Conservation (phyloP, 2,329 filamentous ascomycete species). For the Coleophoma cylindrospora region DNA sequence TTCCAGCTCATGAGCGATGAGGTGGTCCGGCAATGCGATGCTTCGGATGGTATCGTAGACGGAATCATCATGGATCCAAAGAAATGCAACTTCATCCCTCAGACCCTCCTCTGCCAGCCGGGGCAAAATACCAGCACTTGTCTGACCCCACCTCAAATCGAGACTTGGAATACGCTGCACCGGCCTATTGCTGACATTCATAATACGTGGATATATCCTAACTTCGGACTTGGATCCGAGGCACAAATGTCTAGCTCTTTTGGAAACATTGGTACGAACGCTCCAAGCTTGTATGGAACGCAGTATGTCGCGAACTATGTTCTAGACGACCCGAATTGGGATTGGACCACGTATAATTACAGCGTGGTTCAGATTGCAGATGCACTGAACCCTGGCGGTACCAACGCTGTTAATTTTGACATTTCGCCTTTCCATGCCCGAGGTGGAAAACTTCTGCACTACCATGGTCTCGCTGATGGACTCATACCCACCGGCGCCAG, state of each 20-base stretch:
- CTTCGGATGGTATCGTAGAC: slow-evolving; percentile 41
- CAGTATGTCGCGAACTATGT: slow-evolving; percentile 5
- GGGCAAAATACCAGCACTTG: slow-evolving; percentile 29
- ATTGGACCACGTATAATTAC: slow-evolving; percentile 30
- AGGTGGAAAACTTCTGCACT: slow-evolving; percentile 11
- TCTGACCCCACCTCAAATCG: slow-evolving; percentile 37
- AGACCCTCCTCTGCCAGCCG: slow-evolving; percentile 13
- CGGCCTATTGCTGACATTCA: slow-evolving; percentile 1
- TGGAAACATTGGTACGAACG: slow-evolving; percentile 2
- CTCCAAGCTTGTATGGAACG: slow-evolving; percentile 3
- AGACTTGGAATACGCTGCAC: slow-evolving; percentile 35
- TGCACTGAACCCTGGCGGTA: slow-evolving; percentile 37
- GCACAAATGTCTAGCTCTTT: not conserved
- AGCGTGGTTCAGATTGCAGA: slow-evolving; percentile 30
- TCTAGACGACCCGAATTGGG: slow-evolving; percentile 7
- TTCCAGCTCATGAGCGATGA: slow-evolving; percentile 18
- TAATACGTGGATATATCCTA: not conserved
- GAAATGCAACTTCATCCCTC: slow-evolving; percentile 27
- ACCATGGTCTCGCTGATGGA: slow-evolving; percentile 11
- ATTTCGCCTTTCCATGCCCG: slow-evolving; percentile 7
- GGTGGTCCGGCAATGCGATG: slow-evolving; percentile 43
- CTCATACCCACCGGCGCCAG: not conserved
- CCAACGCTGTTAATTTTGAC: slow-evolving; percentile 33
- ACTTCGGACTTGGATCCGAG: slow-evolving; percentile 8
- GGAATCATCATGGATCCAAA: slow-evolving; percentile 34